Base-by-base conservation (phyloP, 1,139 yeast genomes). In the Scheffersomyces stambukii region DNA sequence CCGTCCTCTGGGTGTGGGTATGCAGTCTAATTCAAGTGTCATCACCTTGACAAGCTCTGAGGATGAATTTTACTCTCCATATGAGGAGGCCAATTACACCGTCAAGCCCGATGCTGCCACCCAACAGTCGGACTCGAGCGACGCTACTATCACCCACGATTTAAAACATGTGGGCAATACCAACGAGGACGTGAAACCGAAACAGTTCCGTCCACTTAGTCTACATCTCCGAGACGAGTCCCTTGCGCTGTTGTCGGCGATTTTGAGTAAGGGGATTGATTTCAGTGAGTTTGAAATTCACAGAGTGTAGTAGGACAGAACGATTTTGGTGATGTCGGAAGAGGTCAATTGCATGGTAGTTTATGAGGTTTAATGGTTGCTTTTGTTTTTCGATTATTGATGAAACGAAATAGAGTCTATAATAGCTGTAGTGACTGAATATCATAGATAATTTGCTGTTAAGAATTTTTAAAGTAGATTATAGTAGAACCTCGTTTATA, bases 11-110 rank as follows among this genome's bases (percentile, higher is more conserved):
- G n/a, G n/a, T n/a, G n/a, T n/a, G n/a, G n/a, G n/a, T n/a, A n/a
- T 27, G n/a, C 35, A 26, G 23, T 18, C 30, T 5, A 40, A 36
- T 16, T 15, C 22, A 8, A 40, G 43, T 32, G 27, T 25, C 10
- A 15, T 24, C 2, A 38, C 43, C 2, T 31, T 28, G 28, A 46
- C 49, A n/a, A 48, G 51, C 22, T 61, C 54, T 21, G 32, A 25
- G 3, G 66, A 58, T 2, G 66, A 59, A 35, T 60, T 50, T 36
- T 59, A 40, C 37, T 58, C 66, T 3, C 50, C 57, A 3, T 55
- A 54, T 15, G 64, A 58, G 24, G 45, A 45, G 33, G 48, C 23
- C 16, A 16, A 13, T 8, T 16, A 13, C 28, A 21, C 19, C 4
- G 19, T n/a, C 3, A 29, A 26, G 13, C 25, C 31, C 13, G 16